phyloP scores from a whole-genome alignment of 2,329 filamentous ascomycete species.

The Ophiosphaerella narmari region DNA sequence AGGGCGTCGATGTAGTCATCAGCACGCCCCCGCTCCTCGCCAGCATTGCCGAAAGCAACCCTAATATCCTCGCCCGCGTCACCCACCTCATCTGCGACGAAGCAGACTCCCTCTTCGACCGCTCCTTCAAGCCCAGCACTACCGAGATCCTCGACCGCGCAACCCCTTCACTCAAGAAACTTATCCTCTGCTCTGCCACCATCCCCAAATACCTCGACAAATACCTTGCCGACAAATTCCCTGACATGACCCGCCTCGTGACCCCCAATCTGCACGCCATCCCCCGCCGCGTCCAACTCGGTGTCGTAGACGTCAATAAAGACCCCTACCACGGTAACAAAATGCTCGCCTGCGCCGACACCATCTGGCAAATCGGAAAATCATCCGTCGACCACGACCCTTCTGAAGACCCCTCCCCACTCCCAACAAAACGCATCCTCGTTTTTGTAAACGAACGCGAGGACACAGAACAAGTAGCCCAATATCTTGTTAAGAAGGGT shows the following conservation, averaged over 20 bases:
- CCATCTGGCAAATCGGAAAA: constrained; percentile 90
- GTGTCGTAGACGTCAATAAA: constrained; percentile 87
- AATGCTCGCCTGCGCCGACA: constrained; percentile 88
- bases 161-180: constrained; percentile 78
- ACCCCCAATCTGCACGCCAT: constrained; percentile 97
- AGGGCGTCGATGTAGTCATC: constrained; percentile 83
- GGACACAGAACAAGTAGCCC: constrained; percentile 77
- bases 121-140: constrained; percentile 85
- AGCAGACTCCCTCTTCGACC: constrained; percentile 93
- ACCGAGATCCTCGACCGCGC: constrained; percentile 80
- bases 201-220: constrained; percentile 89
- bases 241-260: constrained; percentile 81
- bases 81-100: constrained; percentile 90
- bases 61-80: constrained; percentile 90
- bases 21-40: constrained; percentile 87
- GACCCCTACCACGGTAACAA: constrained; percentile 96
- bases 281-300: constrained; percentile 89
- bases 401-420: constrained; percentile 50
- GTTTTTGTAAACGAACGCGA: constrained; percentile 98
- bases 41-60: constrained; percentile 86
- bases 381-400: constrained; percentile 58
- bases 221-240: constrained; percentile 80
- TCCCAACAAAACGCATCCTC: constrained; percentile 81
- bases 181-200: constrained; percentile 93
- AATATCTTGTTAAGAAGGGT: constrained; percentile 80